Conservation (phyloP, 306 rosid species). For the Luffa aegyptiaca region DNA sequence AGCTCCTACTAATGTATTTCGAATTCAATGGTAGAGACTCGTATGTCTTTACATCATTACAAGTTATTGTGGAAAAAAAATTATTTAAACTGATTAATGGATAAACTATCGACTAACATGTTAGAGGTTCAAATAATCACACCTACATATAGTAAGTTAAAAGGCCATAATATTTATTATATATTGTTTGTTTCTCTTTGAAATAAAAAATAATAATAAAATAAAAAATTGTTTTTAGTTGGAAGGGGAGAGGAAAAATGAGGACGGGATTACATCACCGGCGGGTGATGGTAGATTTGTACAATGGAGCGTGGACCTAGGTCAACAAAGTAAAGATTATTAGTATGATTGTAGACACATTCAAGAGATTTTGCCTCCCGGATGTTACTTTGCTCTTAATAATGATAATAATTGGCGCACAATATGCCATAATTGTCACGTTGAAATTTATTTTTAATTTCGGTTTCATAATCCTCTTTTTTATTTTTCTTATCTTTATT, state of each 20-base stretch:
- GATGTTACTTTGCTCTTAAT: not conserved
- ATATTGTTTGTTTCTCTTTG: no score
- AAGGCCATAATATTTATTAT: no score
- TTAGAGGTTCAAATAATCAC: no score
- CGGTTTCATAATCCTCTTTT: not conserved
- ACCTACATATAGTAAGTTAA: no score
- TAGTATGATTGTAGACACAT: not conserved
- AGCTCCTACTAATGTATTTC: no score
- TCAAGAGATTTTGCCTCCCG: not conserved
- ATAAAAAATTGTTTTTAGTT: not conserved
- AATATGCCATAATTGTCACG: not conserved
- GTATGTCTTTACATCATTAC: no score
- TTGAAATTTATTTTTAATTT: not conserved
- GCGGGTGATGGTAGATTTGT: not conserved
- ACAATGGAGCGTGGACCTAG: not conserved
- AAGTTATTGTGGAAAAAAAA: no score
- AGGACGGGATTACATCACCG: not conserved
- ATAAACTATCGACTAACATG: no score
- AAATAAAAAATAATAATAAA: no score
- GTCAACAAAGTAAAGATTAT: not conserved
- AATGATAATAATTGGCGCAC: not conserved
- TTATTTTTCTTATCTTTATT: not conserved
- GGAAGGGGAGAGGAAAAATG: not conserved
- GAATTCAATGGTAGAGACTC: no score
- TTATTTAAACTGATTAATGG: no score